These are phyloP conservation scores for Euphorbia schlechtendalii DNA, from an alignment of 441 rosid genomes.

Conservation along the genomic window DNA sequence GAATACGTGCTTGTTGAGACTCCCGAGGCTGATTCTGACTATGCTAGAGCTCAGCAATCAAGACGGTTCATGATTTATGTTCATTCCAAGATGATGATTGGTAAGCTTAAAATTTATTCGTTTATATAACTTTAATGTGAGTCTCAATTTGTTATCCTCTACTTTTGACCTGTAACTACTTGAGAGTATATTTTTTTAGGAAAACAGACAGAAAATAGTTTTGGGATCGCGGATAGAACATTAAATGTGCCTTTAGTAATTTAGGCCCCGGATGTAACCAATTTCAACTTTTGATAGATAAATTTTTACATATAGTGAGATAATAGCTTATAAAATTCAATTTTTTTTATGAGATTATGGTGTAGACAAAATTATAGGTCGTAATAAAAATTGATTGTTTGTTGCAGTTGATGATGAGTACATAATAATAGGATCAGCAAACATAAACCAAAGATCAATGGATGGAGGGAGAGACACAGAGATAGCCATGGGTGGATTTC, in stretches of 20 bases:
- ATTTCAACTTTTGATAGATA: too few species aligned
- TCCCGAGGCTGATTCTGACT: conserved; percentile 71
- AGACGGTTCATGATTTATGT: conserved; percentile 98
- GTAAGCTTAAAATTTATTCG: conserved; percentile 26
- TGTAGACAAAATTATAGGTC: too few species aligned
- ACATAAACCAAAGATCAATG: conserved; percentile 97
- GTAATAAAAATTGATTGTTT: background rate
- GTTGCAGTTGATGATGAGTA: conserved; percentile 89
- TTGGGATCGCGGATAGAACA: too few species aligned
- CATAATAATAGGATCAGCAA: conserved; percentile 84
- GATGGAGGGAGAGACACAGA: conserved; percentile 94
- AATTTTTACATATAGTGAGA: too few species aligned
- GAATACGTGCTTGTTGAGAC: conserved; percentile 65
- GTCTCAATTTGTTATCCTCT: background rate
- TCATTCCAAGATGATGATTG: conserved; percentile 92
- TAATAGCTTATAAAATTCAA: too few species aligned
- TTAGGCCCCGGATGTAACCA: too few species aligned
- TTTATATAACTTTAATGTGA: background rate
- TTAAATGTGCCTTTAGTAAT: too few species aligned
- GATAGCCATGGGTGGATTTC: conserved; percentile 94
- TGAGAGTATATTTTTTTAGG: too few species aligned
- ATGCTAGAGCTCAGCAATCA: conserved; percentile 69
- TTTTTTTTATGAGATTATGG: too few species aligned
- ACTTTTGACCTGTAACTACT: background rate
- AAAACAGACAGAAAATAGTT: too few species aligned